Conservation (phyloP, 2,329 filamentous ascomycete genomes). For the Fusarium liriodendri region DNA sequence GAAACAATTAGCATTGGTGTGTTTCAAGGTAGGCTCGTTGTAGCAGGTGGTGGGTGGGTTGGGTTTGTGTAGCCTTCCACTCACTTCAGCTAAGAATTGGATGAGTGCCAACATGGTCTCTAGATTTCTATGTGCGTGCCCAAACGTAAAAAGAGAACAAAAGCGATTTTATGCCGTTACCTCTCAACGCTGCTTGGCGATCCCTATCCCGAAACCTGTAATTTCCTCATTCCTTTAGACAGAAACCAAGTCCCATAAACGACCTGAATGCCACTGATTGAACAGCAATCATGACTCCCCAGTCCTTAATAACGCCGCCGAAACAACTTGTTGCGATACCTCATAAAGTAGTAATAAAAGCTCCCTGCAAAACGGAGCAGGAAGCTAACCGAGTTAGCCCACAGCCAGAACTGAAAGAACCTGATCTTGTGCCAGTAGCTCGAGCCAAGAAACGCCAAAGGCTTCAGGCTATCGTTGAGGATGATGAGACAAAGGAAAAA, state of each 20-base stretch:
- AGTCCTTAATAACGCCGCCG: neutral
- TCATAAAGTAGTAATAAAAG: neutral
- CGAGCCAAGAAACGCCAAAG: neutral
- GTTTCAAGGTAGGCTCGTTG: too few species aligned
- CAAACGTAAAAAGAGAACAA: too few species aligned
- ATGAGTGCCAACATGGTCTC: too few species aligned
- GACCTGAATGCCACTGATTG: too few species aligned
- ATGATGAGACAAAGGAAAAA: slow-evolving; percentile 5
- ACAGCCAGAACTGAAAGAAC: slow-evolving; percentile 3
- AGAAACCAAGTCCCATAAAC: too few species aligned
- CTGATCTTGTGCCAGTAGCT: slow-evolving; percentile 8
- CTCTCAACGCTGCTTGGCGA: neutral
- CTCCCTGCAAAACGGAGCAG: neutral
- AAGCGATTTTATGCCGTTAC: too few species aligned
- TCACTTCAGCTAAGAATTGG: too few species aligned
- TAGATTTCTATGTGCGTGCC: too few species aligned
- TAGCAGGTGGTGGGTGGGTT: too few species aligned
- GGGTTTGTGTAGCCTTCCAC: too few species aligned
- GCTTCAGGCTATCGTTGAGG: neutral
- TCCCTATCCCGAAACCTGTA: neutral
- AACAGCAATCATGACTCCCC: too few species aligned
- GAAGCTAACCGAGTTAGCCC: slow-evolving; percentile 4
- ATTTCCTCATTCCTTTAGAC: neutral
- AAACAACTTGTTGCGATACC: neutral
- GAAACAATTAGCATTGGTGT: too few species aligned